Evolutionary conservation across 2,329 filamentous ascomycete genomes (phyloP).

Genomic region (Shiraia bambusicola): DNA sequence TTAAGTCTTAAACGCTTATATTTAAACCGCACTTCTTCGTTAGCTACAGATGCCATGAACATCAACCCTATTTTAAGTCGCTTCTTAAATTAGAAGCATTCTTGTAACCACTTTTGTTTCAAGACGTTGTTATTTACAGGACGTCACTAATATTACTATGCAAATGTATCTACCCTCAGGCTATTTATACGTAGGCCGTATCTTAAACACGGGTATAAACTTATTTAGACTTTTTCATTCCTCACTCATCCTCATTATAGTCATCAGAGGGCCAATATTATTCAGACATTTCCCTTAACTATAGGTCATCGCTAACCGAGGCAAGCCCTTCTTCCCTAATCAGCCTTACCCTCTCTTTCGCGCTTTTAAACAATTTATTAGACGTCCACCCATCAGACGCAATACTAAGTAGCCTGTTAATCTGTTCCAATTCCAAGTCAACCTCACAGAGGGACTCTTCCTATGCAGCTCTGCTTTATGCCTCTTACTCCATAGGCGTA

Average conservation of each 20-base stretch:
- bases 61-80: too few species aligned
- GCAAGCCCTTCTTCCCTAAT: conserved; percentile 20
- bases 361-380: conserved; percentile 23
- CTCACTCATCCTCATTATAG: conserved; percentile 17
- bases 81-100: too few species aligned
- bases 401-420: conserved; percentile 22
- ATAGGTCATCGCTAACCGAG: conserved; percentile 18
- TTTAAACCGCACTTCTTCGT: too few species aligned
- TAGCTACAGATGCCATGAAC: too few species aligned
- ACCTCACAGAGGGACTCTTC: conserved; percentile 20
- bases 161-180: too few species aligned
- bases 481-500: conserved; percentile 17
- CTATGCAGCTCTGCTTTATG: conserved; percentile 11
- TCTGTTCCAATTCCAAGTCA: conserved; percentile 19
- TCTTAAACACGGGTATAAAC: too few species aligned
- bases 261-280: conserved; percentile 32
- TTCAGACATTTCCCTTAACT: conserved; percentile 21
- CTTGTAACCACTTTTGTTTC: too few species aligned
- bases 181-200: too few species aligned
- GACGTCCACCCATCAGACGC: conserved; percentile 29
- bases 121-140: too few species aligned
- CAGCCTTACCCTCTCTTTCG: conserved; percentile 15
- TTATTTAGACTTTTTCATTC: too few species aligned
- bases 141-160: too few species aligned
- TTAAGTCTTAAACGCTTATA: too few species aligned